Percentiles rank a stretch among this genome's conserved stretches.
These are phyloP conservation scores for Alternaria triticina DNA, from an alignment of 2,329 filamentous ascomycete genomes.

Conservation along the genomic window DNA sequence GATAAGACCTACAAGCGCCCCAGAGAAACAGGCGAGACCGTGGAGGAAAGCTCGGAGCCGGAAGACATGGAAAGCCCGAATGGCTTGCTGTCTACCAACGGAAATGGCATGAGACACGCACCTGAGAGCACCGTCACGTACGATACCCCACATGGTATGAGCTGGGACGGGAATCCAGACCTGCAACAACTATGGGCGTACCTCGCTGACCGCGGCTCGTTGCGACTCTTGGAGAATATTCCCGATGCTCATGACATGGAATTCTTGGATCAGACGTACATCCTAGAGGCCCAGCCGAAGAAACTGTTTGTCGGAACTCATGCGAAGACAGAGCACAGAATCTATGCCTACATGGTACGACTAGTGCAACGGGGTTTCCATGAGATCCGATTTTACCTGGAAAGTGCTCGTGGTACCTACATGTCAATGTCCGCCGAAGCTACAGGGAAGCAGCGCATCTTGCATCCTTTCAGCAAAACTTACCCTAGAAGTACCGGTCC, in stretches of 20 bases:
- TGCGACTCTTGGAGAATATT: slow-evolving; percentile 16
- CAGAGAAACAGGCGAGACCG: not conserved
- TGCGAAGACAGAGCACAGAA: slow-evolving; percentile 5
- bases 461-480: slow-evolving; percentile 21
- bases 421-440: not conserved
- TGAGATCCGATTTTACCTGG: slow-evolving; percentile 12
- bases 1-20: not conserved
- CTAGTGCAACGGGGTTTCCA: not conserved
- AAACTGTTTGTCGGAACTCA: slow-evolving; percentile 16
- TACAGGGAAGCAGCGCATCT: slow-evolving; percentile 7
- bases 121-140: not conserved
- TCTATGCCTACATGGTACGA: slow-evolving; percentile 15
- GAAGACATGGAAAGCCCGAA: slow-evolving; percentile 5
- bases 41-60: slow-evolving; percentile 15
- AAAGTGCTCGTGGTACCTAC: not conserved
- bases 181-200: slow-evolving; percentile 1
- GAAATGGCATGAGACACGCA: not conserved
- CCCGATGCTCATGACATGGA: slow-evolving; percentile 8
- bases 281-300: slow-evolving; percentile 9
- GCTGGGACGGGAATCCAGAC: slow-evolving; percentile 4
- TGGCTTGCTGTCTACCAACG: slow-evolving; percentile 1
- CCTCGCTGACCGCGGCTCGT: slow-evolving; percentile 2
- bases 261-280: slow-evolving; percentile 11
- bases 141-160: not conserved
- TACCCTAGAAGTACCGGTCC: slow-evolving; percentile 1